These are phyloP conservation scores for Leccinum arenicola DNA, from an alignment of 768 basidiomycete genomes.

Conservation along the genomic window DNA sequence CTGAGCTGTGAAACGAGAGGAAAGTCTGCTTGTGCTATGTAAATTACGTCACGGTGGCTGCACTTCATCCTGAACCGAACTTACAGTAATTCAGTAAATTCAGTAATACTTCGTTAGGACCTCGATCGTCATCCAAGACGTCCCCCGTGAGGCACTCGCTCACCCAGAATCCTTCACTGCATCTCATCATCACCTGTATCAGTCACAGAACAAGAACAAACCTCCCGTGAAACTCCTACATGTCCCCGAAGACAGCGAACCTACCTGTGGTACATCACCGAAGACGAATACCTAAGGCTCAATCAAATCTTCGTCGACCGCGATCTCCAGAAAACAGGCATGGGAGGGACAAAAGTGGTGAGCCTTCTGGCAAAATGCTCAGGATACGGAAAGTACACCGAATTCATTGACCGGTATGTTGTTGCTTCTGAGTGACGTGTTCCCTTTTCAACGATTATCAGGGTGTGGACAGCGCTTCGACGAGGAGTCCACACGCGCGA, in stretches of 20 bases:
- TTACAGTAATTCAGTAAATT: no score
- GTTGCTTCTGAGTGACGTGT: background rate
- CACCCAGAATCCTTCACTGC: no score
- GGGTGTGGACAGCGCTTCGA: conserved; percentile 14
- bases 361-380: conserved; percentile 5
- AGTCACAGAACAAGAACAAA: conserved; percentile 9
- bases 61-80: no score
- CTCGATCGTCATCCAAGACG: conserved; percentile 2
- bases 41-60: no score
- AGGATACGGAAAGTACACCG: conserved; percentile 18
- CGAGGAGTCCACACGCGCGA: no score
- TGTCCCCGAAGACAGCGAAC: background rate
- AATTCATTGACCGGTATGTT: conserved; percentile 12
- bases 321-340: conserved; percentile 12
- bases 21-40: no score
- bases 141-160: conserved; percentile 3
- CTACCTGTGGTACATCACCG: conserved; percentile 20
- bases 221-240: conserved; percentile 6
- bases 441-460: background rate
- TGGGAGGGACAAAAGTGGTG: conserved; percentile 15
- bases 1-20: no score
- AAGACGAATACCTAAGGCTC: conserved; percentile 17
- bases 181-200: background rate
- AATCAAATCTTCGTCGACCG: conserved; percentile 10
- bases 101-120: no score